Evolutionary conservation across 2,329 filamentous ascomycete genomes (phyloP).

Genomic region (Penicillium aurantiogriseum): DNA sequence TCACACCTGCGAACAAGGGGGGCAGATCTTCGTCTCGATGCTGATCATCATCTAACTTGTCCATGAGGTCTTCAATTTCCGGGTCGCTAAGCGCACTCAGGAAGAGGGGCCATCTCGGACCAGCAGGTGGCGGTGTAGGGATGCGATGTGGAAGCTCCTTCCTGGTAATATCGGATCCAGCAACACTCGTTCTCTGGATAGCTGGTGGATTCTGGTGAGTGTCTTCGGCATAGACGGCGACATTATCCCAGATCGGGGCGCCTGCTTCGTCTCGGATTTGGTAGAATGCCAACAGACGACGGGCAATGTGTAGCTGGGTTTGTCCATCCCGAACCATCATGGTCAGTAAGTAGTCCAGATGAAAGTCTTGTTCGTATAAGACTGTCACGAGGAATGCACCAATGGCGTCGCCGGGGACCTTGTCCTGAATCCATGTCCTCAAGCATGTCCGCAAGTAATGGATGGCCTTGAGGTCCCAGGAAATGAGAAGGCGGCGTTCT

Average conservation of each 20-base stretch:
- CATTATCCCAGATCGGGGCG: not conserved
- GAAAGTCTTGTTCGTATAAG: slow-evolving; percentile 4
- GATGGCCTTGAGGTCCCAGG: slow-evolving; percentile 6
- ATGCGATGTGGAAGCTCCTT: not conserved
- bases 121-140: not conserved
- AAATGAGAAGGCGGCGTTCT: not conserved
- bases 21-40: not conserved
- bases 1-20: not conserved
- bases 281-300: not conserved
- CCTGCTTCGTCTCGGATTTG: slow-evolving; percentile 1
- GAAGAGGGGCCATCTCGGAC: slow-evolving; percentile 2
- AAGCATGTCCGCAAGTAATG: not conserved
- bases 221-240: not conserved
- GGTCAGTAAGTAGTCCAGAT: slow-evolving; percentile 1
- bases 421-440: not conserved
- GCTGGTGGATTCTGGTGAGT: not conserved
- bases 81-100: not conserved
- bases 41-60: not conserved
- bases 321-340: not conserved
- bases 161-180: not conserved
- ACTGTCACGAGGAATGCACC: slow-evolving; percentile 4
- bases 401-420: slow-evolving; percentile 2
- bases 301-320: not conserved
- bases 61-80: not conserved
- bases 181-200: too few species aligned